phyloP scores from a whole-genome alignment of 148 eudicot genomes.

The Suaeda aralocaspica region DNA sequence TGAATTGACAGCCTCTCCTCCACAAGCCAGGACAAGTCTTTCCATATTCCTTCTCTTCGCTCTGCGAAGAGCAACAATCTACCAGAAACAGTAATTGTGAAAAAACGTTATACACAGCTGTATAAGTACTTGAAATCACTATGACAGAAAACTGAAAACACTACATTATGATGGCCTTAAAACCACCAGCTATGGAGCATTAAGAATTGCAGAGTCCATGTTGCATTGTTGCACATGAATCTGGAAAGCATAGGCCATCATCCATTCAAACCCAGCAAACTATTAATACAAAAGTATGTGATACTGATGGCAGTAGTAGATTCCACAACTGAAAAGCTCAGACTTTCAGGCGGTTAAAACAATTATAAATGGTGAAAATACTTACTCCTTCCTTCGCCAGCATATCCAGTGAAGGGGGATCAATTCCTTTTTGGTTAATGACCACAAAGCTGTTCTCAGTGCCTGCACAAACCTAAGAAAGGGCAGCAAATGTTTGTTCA shows the following conservation, averaged over 20 bases:
- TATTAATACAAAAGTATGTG: not conserved
- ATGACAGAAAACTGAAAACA: not conserved
- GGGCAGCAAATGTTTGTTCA: constrained; percentile 5
- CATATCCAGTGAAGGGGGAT: constrained; percentile 91
- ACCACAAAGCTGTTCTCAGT: constrained; percentile 73
- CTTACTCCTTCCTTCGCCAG: constrained; percentile 96
- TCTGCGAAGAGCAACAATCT: constrained; percentile 91
- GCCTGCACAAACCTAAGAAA: constrained; percentile 69
- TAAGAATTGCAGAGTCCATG: not conserved
- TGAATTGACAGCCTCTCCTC: constrained; percentile 92
- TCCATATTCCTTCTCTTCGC: constrained; percentile 98
- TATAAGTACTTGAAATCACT: not conserved
- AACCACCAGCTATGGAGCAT: not conserved
- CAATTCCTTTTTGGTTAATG: constrained; percentile 95
- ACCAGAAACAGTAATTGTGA: constrained; percentile 14
- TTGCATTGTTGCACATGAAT: not conserved
- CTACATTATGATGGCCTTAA: not conserved
- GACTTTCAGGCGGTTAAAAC: too few relatives aligned
- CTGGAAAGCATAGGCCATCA: not conserved
- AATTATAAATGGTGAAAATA: not conserved
- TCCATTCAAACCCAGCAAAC: not conserved
- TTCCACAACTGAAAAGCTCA: too few relatives aligned
- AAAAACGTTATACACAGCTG: constrained; percentile 5
- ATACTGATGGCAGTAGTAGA: too few relatives aligned
- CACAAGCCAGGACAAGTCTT: constrained; percentile 92